A percentile compares a stretch with the other conserved stretches of the same genome.
Conservation (phyloP, 306 rosid genomes). For the Dalbergia oliveri region DNA sequence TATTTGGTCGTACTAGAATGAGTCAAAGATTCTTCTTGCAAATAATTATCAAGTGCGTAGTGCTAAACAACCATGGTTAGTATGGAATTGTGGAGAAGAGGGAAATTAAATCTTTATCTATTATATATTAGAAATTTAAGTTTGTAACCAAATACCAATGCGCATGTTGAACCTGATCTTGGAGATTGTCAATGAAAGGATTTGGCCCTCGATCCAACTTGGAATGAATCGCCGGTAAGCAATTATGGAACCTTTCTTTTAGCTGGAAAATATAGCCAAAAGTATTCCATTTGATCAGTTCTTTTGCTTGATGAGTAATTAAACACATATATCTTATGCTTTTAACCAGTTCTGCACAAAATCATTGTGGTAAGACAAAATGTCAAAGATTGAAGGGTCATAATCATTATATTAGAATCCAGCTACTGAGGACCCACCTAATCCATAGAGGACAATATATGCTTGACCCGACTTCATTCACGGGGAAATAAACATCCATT, state of each 20-base stretch:
- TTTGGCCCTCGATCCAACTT: background rate
- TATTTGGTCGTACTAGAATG: background rate
- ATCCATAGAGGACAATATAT: too few species aligned
- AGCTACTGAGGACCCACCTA: too few species aligned
- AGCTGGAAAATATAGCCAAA: too few species aligned
- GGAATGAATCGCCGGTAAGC: background rate
- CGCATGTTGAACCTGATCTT: background rate
- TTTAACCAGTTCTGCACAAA: background rate
- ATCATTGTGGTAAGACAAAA: background rate
- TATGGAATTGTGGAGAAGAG: background rate
- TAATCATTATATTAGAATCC: too few species aligned
- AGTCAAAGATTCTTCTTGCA: conserved; percentile 31
- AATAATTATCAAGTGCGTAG: background rate
- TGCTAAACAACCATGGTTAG: background rate
- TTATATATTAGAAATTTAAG: background rate
- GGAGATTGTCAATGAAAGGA: background rate
- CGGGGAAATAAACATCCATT: too few species aligned
- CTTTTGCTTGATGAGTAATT: background rate
- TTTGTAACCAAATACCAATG: background rate
- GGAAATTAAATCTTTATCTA: background rate
- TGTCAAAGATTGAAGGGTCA: background rate
- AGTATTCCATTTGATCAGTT: too few species aligned
- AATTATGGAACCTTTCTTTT: too few species aligned
- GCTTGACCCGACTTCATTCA: too few species aligned
- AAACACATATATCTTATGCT: too few species aligned